These are phyloP conservation scores for Aureobasidium sp. DNA, from an alignment of 2,329 filamentous ascomycete genomes.

Conservation along the genomic window DNA sequence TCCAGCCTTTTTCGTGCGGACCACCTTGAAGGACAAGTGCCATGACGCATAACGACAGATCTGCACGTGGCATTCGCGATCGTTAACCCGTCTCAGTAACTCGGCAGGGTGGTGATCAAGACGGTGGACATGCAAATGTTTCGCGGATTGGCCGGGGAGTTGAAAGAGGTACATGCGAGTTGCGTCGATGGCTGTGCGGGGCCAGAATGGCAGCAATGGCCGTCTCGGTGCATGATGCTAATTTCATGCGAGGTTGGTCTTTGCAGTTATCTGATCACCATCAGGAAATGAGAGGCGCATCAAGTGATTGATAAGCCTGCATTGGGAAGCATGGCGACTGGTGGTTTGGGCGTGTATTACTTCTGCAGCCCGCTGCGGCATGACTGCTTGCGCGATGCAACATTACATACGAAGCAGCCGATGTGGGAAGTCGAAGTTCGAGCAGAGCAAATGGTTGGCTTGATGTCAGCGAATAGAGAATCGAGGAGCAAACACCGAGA, in stretches of 20 bases:
- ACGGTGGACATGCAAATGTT: neutral
- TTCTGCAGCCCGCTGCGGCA: neutral
- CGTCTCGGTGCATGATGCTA: neutral
- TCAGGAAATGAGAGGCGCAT: neutral
- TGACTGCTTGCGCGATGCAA: neutral
- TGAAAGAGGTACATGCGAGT: neutral
- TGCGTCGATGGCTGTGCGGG: neutral
- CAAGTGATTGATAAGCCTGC: neutral
- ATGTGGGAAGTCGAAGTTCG: neutral
- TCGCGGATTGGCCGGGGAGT: neutral
- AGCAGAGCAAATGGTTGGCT: neutral
- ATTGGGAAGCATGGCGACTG: neutral
- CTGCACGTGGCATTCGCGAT: neutral
- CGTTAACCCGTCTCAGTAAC: neutral
- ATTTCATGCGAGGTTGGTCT: neutral
- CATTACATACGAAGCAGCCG: neutral
- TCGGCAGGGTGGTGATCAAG: neutral
- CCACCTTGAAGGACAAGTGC: neutral
- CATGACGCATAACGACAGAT: slow-evolving; percentile 1
- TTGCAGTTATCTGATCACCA: neutral
- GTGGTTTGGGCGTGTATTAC: neutral
- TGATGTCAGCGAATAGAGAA: neutral
- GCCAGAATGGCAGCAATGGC: neutral
- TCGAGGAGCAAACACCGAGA: neutral
- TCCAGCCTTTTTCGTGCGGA: neutral